phyloP scores from a whole-genome alignment of 2,329 filamentous ascomycete species.

The Neonectria neomacrospora region DNA sequence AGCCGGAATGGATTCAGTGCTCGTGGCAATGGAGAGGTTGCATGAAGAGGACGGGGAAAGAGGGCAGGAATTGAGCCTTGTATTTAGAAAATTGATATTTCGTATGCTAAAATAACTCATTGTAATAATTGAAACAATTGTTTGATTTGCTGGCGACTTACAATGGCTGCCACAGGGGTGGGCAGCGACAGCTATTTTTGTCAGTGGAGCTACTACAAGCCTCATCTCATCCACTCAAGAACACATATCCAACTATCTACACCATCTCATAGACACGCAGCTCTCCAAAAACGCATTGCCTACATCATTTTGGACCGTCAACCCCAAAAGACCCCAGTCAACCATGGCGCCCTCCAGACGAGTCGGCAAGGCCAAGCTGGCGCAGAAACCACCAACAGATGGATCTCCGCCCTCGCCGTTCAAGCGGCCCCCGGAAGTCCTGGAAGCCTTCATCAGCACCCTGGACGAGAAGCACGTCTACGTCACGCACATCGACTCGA shows the following conservation, averaged over 20 bases:
- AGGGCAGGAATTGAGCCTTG: neutral
- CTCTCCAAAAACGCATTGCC: constrained; percentile 17
- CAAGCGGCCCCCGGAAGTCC: constrained; percentile 68
- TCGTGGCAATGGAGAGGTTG: neutral
- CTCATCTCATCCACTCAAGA: constrained; percentile 30
- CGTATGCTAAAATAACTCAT: neutral
- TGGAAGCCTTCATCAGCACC: constrained; percentile 73
- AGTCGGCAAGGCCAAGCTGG: constrained; percentile 46
- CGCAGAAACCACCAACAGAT: constrained; percentile 43
- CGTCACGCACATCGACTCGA: constrained; percentile 83
- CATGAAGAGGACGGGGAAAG: neutral
- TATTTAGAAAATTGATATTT: neutral
- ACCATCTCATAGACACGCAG: constrained; percentile 22
- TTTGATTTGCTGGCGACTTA: neutral
- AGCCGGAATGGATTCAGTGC: too few species aligned
- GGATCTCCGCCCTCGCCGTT: constrained; percentile 71
- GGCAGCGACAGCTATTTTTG: constrained; percentile 23
- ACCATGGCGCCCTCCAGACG: constrained; percentile 51
- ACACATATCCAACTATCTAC: constrained; percentile 31
- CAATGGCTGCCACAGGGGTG: constrained; percentile 1
- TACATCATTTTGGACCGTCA: constrained; percentile 5
- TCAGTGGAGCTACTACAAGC: constrained; percentile 21
- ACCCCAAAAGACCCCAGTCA: neutral
- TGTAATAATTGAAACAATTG: neutral
- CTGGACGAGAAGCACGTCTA: constrained; percentile 80